A percentile compares a stretch with the other conserved stretches of the same genome.
Conservation (phyloP, 192 early-diverging fungal genomes). For the Mortierella hygrophila region DNA sequence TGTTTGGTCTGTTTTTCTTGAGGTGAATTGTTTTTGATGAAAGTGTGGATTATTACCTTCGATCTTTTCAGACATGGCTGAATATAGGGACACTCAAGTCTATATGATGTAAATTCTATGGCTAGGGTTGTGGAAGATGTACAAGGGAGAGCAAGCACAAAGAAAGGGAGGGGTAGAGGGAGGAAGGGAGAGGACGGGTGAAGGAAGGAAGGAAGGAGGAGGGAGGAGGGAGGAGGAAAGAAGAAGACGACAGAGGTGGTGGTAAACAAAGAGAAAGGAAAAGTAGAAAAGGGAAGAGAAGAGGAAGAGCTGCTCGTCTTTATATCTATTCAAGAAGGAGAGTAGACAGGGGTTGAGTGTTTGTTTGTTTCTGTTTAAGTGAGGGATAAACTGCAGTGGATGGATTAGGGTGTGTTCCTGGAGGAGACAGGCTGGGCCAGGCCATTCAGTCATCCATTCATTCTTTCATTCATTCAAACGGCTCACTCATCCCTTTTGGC, state of each 20-base stretch:
- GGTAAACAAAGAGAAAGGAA: background rate
- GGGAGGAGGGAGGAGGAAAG: background rate
- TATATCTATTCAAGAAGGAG: conserved; percentile 8
- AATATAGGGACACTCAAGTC: background rate
- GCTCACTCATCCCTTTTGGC: background rate
- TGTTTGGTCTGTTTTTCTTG: background rate
- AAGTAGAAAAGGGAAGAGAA: background rate
- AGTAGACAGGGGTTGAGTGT: background rate
- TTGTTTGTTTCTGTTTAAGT: background rate
- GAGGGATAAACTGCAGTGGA: background rate
- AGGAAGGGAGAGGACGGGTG: background rate
- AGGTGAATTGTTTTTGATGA: background rate
- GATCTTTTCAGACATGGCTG: conserved; percentile 46
- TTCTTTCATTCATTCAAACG: background rate
- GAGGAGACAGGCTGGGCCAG: background rate
- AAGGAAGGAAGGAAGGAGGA: background rate
- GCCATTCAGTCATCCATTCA: conserved; percentile 6
- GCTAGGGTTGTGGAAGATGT: background rate
- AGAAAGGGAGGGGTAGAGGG: background rate
- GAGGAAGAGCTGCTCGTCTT: background rate
- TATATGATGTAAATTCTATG: conserved; percentile 1
- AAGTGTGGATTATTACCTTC: conserved; percentile 15
- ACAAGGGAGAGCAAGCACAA: background rate
- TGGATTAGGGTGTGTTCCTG: background rate
- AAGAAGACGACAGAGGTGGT: background rate